Evolutionary conservation across 345 rosid genomes (phyloP), one percentile per base, ranked within the genome.

Genomic region (Citrus unshiu): DNA sequence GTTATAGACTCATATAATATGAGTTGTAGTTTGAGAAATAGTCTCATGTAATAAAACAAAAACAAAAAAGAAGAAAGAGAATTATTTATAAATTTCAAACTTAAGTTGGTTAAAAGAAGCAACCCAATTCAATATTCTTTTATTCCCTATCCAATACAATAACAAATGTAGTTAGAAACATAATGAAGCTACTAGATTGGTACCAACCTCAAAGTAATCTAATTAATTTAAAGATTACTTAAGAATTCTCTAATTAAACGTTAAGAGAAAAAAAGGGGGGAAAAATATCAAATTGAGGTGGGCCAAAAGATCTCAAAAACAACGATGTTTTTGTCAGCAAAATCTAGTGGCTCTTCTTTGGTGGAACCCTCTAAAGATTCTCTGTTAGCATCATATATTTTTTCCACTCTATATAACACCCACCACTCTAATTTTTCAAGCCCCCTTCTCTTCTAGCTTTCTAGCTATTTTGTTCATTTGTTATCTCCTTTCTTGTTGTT

Each of bases 301-400:
- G 86, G 79, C 66, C 82, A 7, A 70, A 78, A 80, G 76, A 85
- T 90, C 88, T 82, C 14, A 77, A 77, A 34, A 81, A 81, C 75
- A 87, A 76, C 75, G 86, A 84, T 74, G 87, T 67, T 80, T 87
- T 87, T 85, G 87, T 83, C 79, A 71, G 43, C 85, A 79, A 87
- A 83, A 90, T 88, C 93, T 85, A 83, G 30, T 72, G 70, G 40
- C 75, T 79, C 75, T 78, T 70, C 85, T 83, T 80, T 78, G 27
- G 78, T 73, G 82, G 91, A 88, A 56, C 85, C 91, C 86, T 21
- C 70, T 4, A 19, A 79, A 90, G 91, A 88, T 90, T 78, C 82
- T 51, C 68, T 84, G 79, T 82, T 24, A 39, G 30, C 43, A 8
- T 54, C 70, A 22, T 54, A 9, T 59, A 39, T 7, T 10, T 0